These are phyloP conservation scores for Kodamaea anthophila DNA, from an alignment of 1,139 yeast species.

Conservation along the genomic window DNA sequence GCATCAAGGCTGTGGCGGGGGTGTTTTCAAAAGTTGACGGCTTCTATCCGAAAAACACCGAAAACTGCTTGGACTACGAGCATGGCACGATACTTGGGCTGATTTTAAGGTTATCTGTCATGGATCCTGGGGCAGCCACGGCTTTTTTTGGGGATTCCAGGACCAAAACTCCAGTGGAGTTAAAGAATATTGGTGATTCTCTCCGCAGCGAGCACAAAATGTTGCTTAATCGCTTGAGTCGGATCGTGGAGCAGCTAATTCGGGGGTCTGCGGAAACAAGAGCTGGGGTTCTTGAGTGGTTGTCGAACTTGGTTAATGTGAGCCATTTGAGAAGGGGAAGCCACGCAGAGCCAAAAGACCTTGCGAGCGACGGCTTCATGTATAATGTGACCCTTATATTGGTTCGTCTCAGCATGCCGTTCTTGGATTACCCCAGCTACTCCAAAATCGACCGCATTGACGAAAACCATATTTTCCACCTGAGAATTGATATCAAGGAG, in stretches of 20 bases:
- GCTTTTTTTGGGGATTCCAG: constrained; percentile 41
- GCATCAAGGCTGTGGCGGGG: constrained; percentile 57
- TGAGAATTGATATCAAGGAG: constrained; percentile 53
- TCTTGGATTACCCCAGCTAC: constrained; percentile 57
- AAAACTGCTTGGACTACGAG: constrained; percentile 50
- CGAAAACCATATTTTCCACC: constrained; percentile 51
- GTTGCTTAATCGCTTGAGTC: constrained; percentile 55
- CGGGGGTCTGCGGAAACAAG: constrained; percentile 69
- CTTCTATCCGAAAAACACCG: constrained; percentile 37
- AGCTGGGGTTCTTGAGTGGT: constrained; percentile 54
- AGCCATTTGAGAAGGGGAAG: constrained; percentile 87
- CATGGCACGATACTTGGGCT: constrained; percentile 69
- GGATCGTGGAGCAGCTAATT: constrained; percentile 66
- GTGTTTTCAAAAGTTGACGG: constrained; percentile 52
- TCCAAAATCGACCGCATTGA: constrained; percentile 73
- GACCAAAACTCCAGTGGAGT: constrained; percentile 32
- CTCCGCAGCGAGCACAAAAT: constrained; percentile 56
- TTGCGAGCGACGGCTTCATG: constrained; percentile 81
- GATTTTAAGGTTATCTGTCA: constrained; percentile 67
- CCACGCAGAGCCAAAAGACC: constrained; percentile 62
- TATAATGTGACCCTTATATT: constrained; percentile 65
- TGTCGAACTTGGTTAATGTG: constrained; percentile 64
- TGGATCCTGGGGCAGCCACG: constrained; percentile 40
- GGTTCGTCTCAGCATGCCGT: constrained; percentile 74
- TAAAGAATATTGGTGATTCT: constrained; percentile 46